Conservation (phyloP, 2,329 filamentous ascomycete genomes). For the Trichophyton schoenleinii region DNA sequence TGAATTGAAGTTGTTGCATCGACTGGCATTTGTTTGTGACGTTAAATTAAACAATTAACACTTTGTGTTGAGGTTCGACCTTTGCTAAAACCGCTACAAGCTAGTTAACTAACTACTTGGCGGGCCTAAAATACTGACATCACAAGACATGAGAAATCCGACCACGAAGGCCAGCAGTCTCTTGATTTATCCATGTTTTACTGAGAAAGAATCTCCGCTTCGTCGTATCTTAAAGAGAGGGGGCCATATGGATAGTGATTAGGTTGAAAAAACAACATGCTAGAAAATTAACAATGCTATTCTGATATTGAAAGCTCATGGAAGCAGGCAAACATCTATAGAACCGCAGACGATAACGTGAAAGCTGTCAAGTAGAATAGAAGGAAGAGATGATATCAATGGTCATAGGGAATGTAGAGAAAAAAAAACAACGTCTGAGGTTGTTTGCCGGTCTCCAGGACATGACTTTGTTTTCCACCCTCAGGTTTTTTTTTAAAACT, state of each 20-base stretch:
- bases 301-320: background rate
- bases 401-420: background rate
- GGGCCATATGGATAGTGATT: too few species aligned
- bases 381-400: background rate
- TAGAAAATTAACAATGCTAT: background rate
- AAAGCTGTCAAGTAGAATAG: background rate
- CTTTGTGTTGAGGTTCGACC: background rate
- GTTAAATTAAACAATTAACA: background rate
- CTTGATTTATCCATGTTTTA: too few species aligned
- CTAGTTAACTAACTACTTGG: background rate
- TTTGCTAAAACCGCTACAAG: background rate
- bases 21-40: background rate
- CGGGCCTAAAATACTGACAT: background rate
- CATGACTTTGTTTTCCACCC: background rate
- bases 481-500: background rate
- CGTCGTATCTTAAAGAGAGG: too few species aligned
- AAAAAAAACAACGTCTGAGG: background rate
- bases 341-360: background rate
- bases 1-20: background rate
- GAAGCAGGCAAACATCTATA: background rate
- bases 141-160: too few species aligned
- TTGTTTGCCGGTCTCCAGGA: slow-evolving; percentile 3
- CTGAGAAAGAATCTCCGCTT: too few species aligned
- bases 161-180: too few species aligned
- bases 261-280: too few species aligned